phyloP scores from a whole-genome alignment of 371 early-diverging fungal genomes.

The Rhizopus stolonifer region DNA sequence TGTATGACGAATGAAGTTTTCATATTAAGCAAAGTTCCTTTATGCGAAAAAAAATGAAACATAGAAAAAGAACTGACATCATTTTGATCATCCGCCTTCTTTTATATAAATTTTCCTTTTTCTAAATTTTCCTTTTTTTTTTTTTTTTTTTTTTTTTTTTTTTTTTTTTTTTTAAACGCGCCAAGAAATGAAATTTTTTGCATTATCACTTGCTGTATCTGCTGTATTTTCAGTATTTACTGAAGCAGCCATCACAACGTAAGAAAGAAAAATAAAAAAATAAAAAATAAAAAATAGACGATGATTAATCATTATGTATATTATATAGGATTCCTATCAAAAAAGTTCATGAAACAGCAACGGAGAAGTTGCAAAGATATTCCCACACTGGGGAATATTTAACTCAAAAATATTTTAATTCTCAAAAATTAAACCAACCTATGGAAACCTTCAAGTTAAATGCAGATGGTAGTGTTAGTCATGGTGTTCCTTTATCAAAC shows the following conservation, averaged over 20 bases:
- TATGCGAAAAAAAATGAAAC: neutral
- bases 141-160: slow-evolving; percentile 7
- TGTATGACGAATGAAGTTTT: too few species aligned
- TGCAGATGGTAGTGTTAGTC: slow-evolving; percentile 54
- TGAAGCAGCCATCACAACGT: slow-evolving; percentile 38
- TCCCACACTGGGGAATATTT: slow-evolving; percentile 63
- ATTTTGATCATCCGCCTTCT: neutral
- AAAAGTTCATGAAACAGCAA: slow-evolving; percentile 62
- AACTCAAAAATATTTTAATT: slow-evolving; percentile 75
- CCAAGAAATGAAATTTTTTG: slow-evolving; percentile 31
- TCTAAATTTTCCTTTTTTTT: neutral
- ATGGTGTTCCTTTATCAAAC: slow-evolving; percentile 85
- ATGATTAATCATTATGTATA: neutral
- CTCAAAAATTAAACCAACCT: slow-evolving; percentile 33
- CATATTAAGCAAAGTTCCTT: too few species aligned
- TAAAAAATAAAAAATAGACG: neutral
- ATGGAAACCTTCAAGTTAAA: slow-evolving; percentile 46
- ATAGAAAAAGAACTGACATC: neutral
- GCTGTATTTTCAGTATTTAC: slow-evolving; percentile 14
- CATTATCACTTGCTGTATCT: slow-evolving; percentile 30
- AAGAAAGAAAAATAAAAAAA: too few species aligned
- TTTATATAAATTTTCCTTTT: neutral
- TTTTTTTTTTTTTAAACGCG: slow-evolving; percentile 6
- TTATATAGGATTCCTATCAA: slow-evolving; percentile 64
- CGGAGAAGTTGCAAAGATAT: slow-evolving; percentile 60